A percentile compares a stretch with the other conserved stretches of the same genome.
These are phyloP conservation scores for Casaregolazyma suthepensis DNA, from an alignment of 1,139 yeast species.

Conservation along the genomic window DNA sequence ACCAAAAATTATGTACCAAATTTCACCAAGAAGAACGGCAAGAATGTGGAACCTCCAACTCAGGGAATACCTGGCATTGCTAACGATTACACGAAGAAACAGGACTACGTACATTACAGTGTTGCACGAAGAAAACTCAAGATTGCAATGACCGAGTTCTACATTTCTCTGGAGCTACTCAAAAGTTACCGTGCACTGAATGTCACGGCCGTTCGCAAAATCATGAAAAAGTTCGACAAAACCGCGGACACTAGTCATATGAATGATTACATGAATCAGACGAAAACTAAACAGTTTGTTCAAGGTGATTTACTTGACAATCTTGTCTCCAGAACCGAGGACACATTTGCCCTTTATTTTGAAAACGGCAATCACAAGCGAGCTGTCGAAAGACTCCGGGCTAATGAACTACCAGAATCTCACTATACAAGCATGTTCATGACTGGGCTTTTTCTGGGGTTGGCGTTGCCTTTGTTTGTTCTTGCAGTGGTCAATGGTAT, in stretches of 20 bases:
- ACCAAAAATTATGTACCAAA: conserved; percentile 9
- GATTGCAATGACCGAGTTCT: conserved; percentile 71
- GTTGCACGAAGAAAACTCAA: conserved; percentile 72
- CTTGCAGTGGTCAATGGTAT: conserved; percentile 50
- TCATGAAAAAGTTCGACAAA: conserved; percentile 86
- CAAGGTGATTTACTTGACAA: conserved; percentile 63
- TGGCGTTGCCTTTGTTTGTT: conserved; percentile 57
- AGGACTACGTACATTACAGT: conserved; percentile 41
- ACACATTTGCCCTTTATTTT: conserved; percentile 58
- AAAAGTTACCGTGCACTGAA: conserved; percentile 72
- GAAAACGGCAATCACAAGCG: conserved; percentile 69
- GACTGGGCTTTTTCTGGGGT: conserved; percentile 61
- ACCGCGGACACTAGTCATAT: conserved; percentile 47
- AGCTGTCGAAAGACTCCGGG: conserved; percentile 66
- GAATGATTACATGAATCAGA: conserved; percentile 51
- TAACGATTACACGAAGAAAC: conserved; percentile 8
- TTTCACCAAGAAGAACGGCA: conserved; percentile 9
- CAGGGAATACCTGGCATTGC: conserved; percentile 6
- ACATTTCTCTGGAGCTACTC: conserved; percentile 70
- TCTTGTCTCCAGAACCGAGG: conserved; percentile 57
- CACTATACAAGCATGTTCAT: conserved; percentile 30
- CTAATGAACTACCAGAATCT: conserved; percentile 36
- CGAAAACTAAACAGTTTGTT: conserved; percentile 47
- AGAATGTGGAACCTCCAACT: neutral
- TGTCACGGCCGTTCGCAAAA: conserved; percentile 82